Conservation (phyloP, 495 filamentous ascomycete genomes). For the Daldinia decipiens region DNA sequence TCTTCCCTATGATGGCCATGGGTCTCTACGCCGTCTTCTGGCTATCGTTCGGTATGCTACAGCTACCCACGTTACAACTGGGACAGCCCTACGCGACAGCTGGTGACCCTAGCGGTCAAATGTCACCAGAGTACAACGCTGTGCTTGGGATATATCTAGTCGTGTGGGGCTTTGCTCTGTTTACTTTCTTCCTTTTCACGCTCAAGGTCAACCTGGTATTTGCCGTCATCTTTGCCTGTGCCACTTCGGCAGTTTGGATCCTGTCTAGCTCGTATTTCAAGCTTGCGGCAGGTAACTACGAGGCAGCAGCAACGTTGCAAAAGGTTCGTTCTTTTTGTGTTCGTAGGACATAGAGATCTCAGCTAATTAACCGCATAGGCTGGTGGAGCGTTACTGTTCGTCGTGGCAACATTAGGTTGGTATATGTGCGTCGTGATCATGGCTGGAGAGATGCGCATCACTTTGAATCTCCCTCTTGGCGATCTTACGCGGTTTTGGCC, state of each 20-base stretch:
- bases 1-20: slow-evolving; percentile 68
- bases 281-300: slow-evolving; percentile 57
- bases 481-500: slow-evolving; percentile 66
- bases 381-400: slow-evolving; percentile 61
- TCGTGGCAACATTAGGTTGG: slow-evolving; percentile 63
- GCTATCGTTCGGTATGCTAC: slow-evolving; percentile 63
- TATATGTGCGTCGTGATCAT: slow-evolving; percentile 66
- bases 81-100: slow-evolving; percentile 58
- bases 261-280: slow-evolving; percentile 63
- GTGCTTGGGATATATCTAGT: slow-evolving; percentile 62
- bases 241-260: slow-evolving; percentile 59
- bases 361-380: slow-evolving; percentile 42
- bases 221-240: slow-evolving; percentile 62
- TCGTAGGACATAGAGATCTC: background rate
- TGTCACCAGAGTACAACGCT: slow-evolving; percentile 59
- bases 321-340: slow-evolving; percentile 48
- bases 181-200: slow-evolving; percentile 66
- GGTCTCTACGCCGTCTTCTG: slow-evolving; percentile 67
- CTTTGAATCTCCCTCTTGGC: slow-evolving; percentile 62
- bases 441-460: slow-evolving; percentile 66
- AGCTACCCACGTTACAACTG: slow-evolving; percentile 62
- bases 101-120: slow-evolving; percentile 55
- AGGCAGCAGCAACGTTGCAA: slow-evolving; percentile 55
- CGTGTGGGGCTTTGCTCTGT: slow-evolving; percentile 66
- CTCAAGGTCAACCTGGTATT: slow-evolving; percentile 65